Evolutionary conservation across 2,329 filamentous ascomycete species (phyloP), one percentile per base, ranked within the genome.

Genomic region (Mariannaea elegans): DNA sequence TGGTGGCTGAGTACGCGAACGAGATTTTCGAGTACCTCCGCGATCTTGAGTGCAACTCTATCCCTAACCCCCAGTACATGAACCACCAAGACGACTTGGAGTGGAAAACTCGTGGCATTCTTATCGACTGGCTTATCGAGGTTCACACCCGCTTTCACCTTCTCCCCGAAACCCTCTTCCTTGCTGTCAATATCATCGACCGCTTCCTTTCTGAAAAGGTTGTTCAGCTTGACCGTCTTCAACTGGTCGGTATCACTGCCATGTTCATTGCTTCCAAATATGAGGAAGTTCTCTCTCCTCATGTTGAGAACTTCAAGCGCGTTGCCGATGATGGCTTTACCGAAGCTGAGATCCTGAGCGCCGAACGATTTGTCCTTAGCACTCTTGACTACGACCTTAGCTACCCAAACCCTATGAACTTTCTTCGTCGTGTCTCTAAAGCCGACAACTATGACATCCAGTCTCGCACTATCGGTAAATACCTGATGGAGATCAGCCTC

Each of bases 181-280:
- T 99, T 34, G 90, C 94, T 44, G 92, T 97, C 84, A 99, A 98
- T 85, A 93, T 98, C 76, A 96, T 98, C 74, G 95, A 99, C 77
- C 94, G 95, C 61, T 99, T 98, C 82, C 87, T 99, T 45, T 97
- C 94, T 0, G 88, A 89, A 73, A 97, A 98, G 82, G 90, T 97
- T 29, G 95, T 99, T 44, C 93, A 97, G 79, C 88, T 99, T 45
- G 94, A 98, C 76, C 93, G 94, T 63, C 89, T 99, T 6, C 95
- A 99, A 79, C 86, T 99, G 8, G 95, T 99, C 59, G 95, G 95
- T 72, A 94, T 98, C 72, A 97, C 95, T 21, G 95, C 94, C 77
- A 98, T 99, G 95, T 98, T 98, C 82, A 97, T 98, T 73, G 95
- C 95, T 12, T 96, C 94, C 73, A 99, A 99, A 82, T 99, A 98